Evolutionary conservation across 2,329 filamentous ascomycete genomes (phyloP), one percentile per base, ranked within the genome.

Genomic region (Claviceps purpurea): DNA sequence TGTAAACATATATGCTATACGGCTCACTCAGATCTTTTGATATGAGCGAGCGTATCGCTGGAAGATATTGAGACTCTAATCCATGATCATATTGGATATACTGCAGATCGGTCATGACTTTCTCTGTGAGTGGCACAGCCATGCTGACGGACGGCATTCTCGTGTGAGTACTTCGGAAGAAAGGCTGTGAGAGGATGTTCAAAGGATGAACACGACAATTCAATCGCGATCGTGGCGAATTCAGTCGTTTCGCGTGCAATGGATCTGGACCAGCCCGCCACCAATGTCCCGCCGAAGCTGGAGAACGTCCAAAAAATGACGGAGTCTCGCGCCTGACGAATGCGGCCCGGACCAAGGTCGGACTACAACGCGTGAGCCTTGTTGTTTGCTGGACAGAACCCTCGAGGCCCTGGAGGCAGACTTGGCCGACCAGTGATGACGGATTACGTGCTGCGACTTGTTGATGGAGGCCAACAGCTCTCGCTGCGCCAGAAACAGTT

Each of bases 1-100:
- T 83, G 68, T 97, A 98, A 54, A 98, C 93, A 72, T 98, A 98
- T 65, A 98, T 97, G 70, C 91, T 97, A 68, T 98, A 98, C 1
- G 93, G 93, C 68, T 98, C 93, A 60, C 91, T 97, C 49, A 98
- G 77, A 65, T 97, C 93, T 62, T 91, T 95, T 45, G 90, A 93
- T 62, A 98, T 98, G 64, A 98, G 73, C 53, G 90, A 84, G 52
- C 91, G 84, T 68, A 98, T 96, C 43, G 89, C 82, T 39, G 89
- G 82, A 43, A 98, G 81, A 65, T 93, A 78, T 65, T 78, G 66
- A 44, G 74, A 69, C 61, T 84, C 81, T 20, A 83, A 70, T 10
- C 67, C 66, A 63, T 84, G 79, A 53, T 80, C 71, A 61, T 84
- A 84, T 60, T 81, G 80, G 38, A 81, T 70, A 60, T 82, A 84